Evolutionary conservation across 2,329 filamentous ascomycete genomes (phyloP).

Genomic region (Aspergillus pseudotamarii): DNA sequence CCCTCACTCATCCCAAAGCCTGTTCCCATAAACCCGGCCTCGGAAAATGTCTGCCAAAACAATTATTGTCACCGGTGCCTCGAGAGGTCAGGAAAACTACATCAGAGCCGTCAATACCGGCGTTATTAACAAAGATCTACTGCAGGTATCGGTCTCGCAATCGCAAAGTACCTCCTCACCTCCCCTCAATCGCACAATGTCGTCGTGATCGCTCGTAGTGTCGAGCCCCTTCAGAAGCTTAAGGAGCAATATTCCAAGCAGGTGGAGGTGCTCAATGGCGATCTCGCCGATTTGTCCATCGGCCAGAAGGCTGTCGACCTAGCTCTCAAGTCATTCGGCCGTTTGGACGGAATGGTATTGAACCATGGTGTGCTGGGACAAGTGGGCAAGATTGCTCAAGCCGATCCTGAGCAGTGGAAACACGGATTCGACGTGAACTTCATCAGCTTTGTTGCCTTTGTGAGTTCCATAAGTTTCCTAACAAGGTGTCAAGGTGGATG

Average conservation of each 20-base stretch:
- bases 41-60: slow-evolving; percentile 1
- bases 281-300: slow-evolving; percentile 57
- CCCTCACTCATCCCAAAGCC: not conserved
- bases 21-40: not conserved
- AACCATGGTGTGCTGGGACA: slow-evolving; percentile 86
- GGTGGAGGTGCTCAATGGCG: slow-evolving; percentile 61
- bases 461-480: slow-evolving; percentile 57
- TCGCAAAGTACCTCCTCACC: slow-evolving; percentile 61
- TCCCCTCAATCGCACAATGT: slow-evolving; percentile 55
- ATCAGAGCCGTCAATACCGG: not conserved
- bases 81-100: slow-evolving; percentile 1
- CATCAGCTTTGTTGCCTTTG: slow-evolving; percentile 78
- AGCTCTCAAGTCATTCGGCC: slow-evolving; percentile 68
- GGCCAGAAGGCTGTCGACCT: slow-evolving; percentile 65
- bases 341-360: slow-evolving; percentile 78
- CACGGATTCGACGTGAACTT: slow-evolving; percentile 80
- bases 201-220: slow-evolving; percentile 60
- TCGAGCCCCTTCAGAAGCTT: slow-evolving; percentile 57
- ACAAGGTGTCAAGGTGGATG: not conserved
- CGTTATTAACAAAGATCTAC: slow-evolving; percentile 5
- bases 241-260: slow-evolving; percentile 56
- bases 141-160: slow-evolving; percentile 63
- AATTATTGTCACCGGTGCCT: slow-evolving; percentile 7
- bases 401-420: slow-evolving; percentile 74
- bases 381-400: slow-evolving; percentile 69